Conservation (phyloP, 2,329 filamentous ascomycete genomes). For the Diaporthe amygdali region DNA sequence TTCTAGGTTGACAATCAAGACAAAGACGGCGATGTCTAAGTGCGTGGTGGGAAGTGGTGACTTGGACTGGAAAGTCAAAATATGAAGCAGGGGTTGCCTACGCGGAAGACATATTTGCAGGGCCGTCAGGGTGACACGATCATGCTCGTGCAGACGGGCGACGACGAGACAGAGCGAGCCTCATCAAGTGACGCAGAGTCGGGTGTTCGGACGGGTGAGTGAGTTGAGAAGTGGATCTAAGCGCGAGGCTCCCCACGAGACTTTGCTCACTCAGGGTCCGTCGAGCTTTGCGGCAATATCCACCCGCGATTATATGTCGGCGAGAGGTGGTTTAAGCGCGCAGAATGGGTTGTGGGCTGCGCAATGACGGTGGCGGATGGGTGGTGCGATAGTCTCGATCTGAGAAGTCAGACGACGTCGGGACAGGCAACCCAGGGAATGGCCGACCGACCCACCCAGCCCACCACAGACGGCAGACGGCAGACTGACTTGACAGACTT, state of each 20-base stretch:
- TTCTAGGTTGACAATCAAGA: not conserved
- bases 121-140: conserved; percentile 2
- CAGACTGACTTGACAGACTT: not conserved
- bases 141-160: conserved; percentile 7
- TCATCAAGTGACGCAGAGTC: conserved; percentile 16
- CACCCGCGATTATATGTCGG: not conserved
- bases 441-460: conserved; percentile 6
- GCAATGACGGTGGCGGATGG: not conserved
- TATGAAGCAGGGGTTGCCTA: conserved; percentile 10
- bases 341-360: not conserved
- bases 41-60: not conserved
- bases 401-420: conserved; percentile 21
- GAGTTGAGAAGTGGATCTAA: conserved; percentile 26
- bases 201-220: conserved; percentile 4
- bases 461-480: not conserved
- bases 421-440: not conserved
- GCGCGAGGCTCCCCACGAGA: conserved; percentile 15
- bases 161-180: conserved; percentile 7
- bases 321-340: conserved; percentile 1
- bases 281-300: not conserved
- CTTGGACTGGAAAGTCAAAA: not conserved
- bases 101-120: conserved; percentile 24
- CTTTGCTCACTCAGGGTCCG: not conserved
- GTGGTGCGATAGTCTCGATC: conserved; percentile 11
- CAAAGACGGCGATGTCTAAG: not conserved